Base-by-base conservation (phyloP, 169 alveolate genomes). In the Eimeria tenella region DNA sequence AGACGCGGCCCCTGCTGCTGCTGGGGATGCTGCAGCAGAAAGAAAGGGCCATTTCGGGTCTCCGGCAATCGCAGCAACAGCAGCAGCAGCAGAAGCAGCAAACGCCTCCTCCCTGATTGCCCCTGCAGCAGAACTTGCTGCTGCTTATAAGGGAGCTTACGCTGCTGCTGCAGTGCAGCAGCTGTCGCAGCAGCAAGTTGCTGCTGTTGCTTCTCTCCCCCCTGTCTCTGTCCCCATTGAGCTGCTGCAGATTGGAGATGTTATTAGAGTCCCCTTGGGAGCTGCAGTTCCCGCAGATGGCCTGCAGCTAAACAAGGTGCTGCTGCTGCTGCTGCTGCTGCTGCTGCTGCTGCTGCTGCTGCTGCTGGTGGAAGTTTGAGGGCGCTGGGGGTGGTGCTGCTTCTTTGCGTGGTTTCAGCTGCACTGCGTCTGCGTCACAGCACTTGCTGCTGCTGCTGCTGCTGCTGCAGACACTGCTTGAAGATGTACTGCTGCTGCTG, bases 281-380 rank as follows among this genome's bases (percentile, higher is more conserved):
- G 88, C 70, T 4, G 52, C 50, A 4, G 89, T 90, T 11, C 94
- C 94, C 1, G 94, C 89, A 6, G 94, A 90, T 21, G 94, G 94
- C 17, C 68, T 31, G 17, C 62, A 74, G 63, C 23, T 55, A 42
- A 89, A 89, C 75, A 73, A 15, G 70, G 87, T 55, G 74, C 68
- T 52, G 73, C 21, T 75, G 86, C 86, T 49, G 62, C 62, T 31
- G 58, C 63, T 49, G 65, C 62, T 75, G 58, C 86, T 75, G 63
- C 62, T 75, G 42, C 50, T 75, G 65, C 86, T 75, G 86, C 81
- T 70, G 75, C 75, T 65, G 75, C 75, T 65, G 75, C 81, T 4
- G 23, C 71, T 15, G 71, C 71, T 62, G n/a, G 17, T 56, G 63
- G 17, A 10, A 23, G n/a, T 23, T 62, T 8, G 71, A 62, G 71